Base-by-base conservation (phyloP, 768 basidiomycete species). In the Rhizopogon rudus region DNA sequence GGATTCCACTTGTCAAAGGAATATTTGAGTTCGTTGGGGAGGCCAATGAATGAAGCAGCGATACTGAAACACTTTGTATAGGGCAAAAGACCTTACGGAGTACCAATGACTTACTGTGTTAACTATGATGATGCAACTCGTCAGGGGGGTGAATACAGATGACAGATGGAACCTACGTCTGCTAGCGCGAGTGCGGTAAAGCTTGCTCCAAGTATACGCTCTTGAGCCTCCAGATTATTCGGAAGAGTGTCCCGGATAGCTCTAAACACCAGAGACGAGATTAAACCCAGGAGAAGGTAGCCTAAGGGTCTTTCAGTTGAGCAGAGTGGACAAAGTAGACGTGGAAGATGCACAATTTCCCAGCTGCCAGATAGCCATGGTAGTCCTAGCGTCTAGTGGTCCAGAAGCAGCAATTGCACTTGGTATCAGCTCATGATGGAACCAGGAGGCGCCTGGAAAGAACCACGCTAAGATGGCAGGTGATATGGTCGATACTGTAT, bases 321-420 rank as follows among this genome's bases (percentile, higher is more conserved):
- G 13, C 22, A 40, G 53, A 20, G 43, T n/a, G 28, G 42, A 37
- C 22, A 45, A 29, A 44, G 12, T 3, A 2, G 33, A 33, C 14
- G 13, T n/a, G 44, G 31, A 51, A 40, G 35, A 62, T 79, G 45
- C 57, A 86, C 87, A 84, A 57, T 86, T 88, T 31, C 77, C 81
- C 9, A 89, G 70, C 60, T 90, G 88, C 76, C 81, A 82, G 54
- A 88, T 76, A 16, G 78, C 80, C 79, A 87, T 86, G 14, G 69
- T 72, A 6, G 81, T 78, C 37, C 83, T 75, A 39, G 74, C 64
- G 45, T 86, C 81, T 48, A 82, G 63, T 6, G 65, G 44, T 16
- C 45, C 59, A 0, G 65, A 54, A 37, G 73, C 70, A 0, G 66
- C 55, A n/a, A 61, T 54, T 12, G 33, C 7, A 7, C 71, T 72